These are phyloP conservation scores for Zasmidium angulare DNA, from an alignment of 2,329 filamentous ascomycete species.

Conservation along the genomic window DNA sequence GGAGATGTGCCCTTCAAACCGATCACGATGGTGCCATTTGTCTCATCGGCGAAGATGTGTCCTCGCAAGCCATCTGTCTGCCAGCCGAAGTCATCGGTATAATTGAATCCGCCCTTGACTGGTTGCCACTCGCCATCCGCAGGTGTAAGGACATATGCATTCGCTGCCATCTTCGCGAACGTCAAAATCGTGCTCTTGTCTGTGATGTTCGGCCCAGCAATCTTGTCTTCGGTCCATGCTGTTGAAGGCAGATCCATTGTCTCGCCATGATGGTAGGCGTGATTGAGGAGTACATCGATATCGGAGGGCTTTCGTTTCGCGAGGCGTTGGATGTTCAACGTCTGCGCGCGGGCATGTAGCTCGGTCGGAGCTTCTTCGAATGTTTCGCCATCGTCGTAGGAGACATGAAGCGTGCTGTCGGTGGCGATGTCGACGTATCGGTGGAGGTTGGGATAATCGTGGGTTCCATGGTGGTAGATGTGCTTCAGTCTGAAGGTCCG, in stretches of 20 bases:
- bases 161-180: constrained; percentile 82
- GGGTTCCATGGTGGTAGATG: constrained; percentile 87
- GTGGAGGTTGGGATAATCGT: constrained; percentile 75
- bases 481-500: constrained; percentile 66
- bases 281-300: constrained; percentile 75
- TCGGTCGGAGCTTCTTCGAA: constrained; percentile 42
- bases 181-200: constrained; percentile 82
- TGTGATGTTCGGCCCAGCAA: constrained; percentile 76
- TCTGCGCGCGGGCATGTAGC: constrained; percentile 42
- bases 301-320: constrained; percentile 72
- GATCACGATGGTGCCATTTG: constrained; percentile 84
- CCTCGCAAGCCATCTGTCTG: constrained; percentile 83
- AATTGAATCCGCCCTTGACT: constrained; percentile 76
- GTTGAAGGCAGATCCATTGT: constrained; percentile 67
- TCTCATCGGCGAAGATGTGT: constrained; percentile 86
- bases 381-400: constrained; percentile 29
- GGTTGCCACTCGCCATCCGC: constrained; percentile 78
- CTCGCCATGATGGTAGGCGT: constrained; percentile 67
- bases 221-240: constrained; percentile 79
- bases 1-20: constrained; percentile 75
- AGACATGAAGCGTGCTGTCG: constrained; percentile 45
- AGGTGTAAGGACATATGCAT: constrained; percentile 80
- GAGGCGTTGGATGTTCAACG: constrained; percentile 73
- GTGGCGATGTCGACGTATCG: constrained; percentile 69
- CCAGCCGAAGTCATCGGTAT: constrained; percentile 90